phyloP scores from a whole-genome alignment of 768 basidiomycete species.

The Coprinopsis cinerea region DNA sequence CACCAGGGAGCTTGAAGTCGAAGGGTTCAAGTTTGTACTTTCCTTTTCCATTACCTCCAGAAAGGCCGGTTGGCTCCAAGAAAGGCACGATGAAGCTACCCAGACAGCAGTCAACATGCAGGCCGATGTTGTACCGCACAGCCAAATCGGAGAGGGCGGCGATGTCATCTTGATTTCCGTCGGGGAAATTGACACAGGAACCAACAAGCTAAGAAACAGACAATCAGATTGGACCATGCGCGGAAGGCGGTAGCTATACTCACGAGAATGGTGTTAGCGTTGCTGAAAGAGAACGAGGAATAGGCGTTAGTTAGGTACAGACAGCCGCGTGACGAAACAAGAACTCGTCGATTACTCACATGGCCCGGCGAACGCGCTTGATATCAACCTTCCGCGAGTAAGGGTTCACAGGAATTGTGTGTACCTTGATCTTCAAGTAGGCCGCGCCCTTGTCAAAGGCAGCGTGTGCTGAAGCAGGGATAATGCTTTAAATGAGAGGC shows the following conservation, averaged over 20 bases:
- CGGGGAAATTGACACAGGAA: constrained; percentile 81
- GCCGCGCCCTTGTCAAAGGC: constrained; percentile 92
- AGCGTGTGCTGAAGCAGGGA: constrained; percentile 83
- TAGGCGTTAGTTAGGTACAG: no score
- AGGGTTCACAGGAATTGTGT: constrained; percentile 75
- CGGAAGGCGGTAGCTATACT: constrained; percentile 8
- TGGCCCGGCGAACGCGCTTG: constrained; percentile 74
- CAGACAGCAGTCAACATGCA: constrained; percentile 94
- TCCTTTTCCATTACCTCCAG: constrained; percentile 46
- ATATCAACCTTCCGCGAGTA: constrained; percentile 75
- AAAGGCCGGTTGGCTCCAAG: constrained; percentile 72
- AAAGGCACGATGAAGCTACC: constrained; percentile 94
- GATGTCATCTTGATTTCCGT: constrained; percentile 86
- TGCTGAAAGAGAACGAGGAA: constrained; percentile 47
- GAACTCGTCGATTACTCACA: no score
- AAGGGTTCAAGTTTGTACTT: constrained; percentile 62
- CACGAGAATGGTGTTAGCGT: constrained; percentile 85
- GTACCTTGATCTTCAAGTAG: constrained; percentile 88
- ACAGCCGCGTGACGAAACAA: no score
- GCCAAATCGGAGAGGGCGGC: constrained; percentile 72
- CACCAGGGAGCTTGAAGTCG: constrained; percentile 87
- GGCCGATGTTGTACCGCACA: constrained; percentile 63
- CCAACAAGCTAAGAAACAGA: constrained; percentile 59
- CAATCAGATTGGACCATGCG: constrained; percentile 1
- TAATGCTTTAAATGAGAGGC: constrained; percentile 44